Percentiles rank a stretch among this genome's conserved stretches.
Conservation (phyloP, 2,329 filamentous ascomycete species). For the Fusarium mangiferae region DNA sequence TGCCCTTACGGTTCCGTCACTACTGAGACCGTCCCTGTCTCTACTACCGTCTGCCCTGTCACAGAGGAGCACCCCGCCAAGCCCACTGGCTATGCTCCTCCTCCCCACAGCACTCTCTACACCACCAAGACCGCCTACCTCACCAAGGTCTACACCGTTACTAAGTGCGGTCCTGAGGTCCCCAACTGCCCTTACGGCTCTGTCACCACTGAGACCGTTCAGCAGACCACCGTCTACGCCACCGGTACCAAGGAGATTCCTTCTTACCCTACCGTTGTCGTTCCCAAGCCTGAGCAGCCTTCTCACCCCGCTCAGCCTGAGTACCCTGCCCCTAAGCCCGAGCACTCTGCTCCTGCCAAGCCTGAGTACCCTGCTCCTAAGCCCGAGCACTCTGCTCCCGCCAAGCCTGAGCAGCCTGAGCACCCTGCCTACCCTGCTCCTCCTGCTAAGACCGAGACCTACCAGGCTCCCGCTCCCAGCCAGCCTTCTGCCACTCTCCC, state of each 20-base stretch:
- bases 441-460: slow-evolving; percentile 15
- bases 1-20: slow-evolving; percentile 47
- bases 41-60: slow-evolving; percentile 11
- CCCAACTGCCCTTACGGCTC: slow-evolving; percentile 48
- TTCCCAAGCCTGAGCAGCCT: slow-evolving; percentile 22
- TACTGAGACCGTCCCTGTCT: slow-evolving; percentile 27
- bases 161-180: slow-evolving; percentile 45
- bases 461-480: slow-evolving; percentile 25
- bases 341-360: slow-evolving; percentile 4
- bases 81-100: slow-evolving; percentile 31
- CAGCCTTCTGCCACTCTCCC: slow-evolving; percentile 38
- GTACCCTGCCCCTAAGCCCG: not conserved
- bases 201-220: slow-evolving; percentile 41
- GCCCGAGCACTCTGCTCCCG: slow-evolving; percentile 21
- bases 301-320: slow-evolving; percentile 14
- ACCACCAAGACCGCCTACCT: slow-evolving; percentile 47
- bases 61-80: slow-evolving; percentile 22
- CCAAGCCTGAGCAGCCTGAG: slow-evolving; percentile 14
- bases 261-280: slow-evolving; percentile 26
- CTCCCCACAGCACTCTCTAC: slow-evolving; percentile 41
- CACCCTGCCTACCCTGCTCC: slow-evolving; percentile 16
- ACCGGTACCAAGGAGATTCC: slow-evolving; percentile 35
- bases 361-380: slow-evolving; percentile 15
- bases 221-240: slow-evolving; percentile 25
- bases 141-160: slow-evolving; percentile 49